Conservation (phyloP, 345 rosid species). For the Brassica rapa region DNA sequence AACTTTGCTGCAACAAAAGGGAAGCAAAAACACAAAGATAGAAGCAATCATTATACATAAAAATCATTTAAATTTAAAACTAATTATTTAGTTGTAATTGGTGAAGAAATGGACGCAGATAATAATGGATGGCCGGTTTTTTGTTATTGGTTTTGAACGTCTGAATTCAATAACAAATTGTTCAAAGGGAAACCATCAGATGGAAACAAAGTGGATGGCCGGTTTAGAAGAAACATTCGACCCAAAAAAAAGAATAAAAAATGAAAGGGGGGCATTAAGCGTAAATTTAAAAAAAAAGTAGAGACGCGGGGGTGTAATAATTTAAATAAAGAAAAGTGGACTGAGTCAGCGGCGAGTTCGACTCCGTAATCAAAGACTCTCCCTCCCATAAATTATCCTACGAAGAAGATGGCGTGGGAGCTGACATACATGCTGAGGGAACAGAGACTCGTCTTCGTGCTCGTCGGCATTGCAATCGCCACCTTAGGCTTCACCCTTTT, state of each 20-base stretch:
- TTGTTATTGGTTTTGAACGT: no score
- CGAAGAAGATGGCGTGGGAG: slow-evolving; percentile 67
- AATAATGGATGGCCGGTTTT: neutral
- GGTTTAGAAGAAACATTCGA: neutral
- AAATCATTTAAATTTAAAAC: no score
- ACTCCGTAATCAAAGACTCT: slow-evolving; percentile 25
- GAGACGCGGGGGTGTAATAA: neutral
- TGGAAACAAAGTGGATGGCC: no score
- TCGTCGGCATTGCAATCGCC: slow-evolving; percentile 87
- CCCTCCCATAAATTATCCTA: neutral
- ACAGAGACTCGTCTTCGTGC: slow-evolving; percentile 85
- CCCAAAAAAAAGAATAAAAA: neutral
- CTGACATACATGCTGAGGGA: slow-evolving; percentile 81
- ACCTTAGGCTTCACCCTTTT: slow-evolving; percentile 61
- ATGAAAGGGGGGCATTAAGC: neutral
- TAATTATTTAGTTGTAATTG: neutral
- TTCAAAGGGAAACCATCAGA: no score
- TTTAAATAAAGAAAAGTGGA: neutral
- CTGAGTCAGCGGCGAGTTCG: slow-evolving; percentile 37
- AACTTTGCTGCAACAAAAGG: no score
- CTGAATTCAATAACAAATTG: no score
- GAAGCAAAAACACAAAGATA: no score
- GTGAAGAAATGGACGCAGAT: neutral
- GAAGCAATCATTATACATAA: no score
- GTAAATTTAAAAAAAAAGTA: neutral